Base-by-base conservation (phyloP, 2,329 filamentous ascomycete species). In the Plectosphaerella plurivora region DNA sequence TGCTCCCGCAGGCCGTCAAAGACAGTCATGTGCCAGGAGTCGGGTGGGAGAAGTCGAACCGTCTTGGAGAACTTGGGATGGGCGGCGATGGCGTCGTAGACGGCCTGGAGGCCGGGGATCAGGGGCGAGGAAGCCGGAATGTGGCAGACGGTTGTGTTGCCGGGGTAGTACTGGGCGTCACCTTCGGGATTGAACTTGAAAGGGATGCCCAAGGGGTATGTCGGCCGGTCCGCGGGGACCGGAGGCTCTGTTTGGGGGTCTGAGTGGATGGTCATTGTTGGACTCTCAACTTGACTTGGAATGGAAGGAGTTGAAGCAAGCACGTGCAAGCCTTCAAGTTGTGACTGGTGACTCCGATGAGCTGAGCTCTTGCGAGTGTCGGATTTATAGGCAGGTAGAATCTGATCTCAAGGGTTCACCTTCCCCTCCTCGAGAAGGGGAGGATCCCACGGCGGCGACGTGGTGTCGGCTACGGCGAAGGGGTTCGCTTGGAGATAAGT, bases 1-100 rank as follows among this genome's bases (percentile, higher is more conserved):
- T n/a, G 20, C 39, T 59, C 58, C 11, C 55, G 54, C n/a, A 58
- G 49, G 22, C 59, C 59, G 24, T 59, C 59, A 7, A 60, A 42
- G 28, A 60, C 55, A 11, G 59, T 61, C 59, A 61, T 61, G 52
- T 59, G 59, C 59, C 59, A 61, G 24, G 58, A 59, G 12, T 48
- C 28, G 14, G 47, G 55, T 0, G 59, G 59, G 20, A 61, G 24
- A 12, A 61, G 53, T 20, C 51, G 53, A 42, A 57, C 47, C 18
- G 41, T 16, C 20, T 51, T 47, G 2, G 52, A 52, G 8, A 60
- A 47, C 16, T 15, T 39, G 12, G 55, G 55, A 41, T 60, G 58
- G 12, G 55, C 35, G 8, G 39, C 51, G 9, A 61, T 47, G 12
- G 53, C 47, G 7, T 55, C 53, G 55, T 61, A 51, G 15, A 59